phyloP scores from a whole-genome alignment of 352 stramenopile genomes.

The Phytophthora boehmeriae region DNA sequence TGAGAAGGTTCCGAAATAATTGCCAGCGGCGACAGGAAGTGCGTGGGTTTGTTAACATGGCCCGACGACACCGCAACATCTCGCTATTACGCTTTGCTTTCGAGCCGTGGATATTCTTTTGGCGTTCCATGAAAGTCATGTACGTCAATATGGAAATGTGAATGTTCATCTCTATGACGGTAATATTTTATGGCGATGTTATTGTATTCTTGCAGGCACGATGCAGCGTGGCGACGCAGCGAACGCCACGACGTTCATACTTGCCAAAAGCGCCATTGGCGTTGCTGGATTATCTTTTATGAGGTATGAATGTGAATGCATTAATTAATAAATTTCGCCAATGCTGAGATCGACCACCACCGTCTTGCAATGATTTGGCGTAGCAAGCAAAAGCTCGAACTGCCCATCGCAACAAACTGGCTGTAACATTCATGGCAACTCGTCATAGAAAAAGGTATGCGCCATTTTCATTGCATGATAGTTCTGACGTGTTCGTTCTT shows the following conservation, averaged over 20 bases:
- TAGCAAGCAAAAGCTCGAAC: conserved; percentile 40
- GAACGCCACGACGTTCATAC: conserved; percentile 19
- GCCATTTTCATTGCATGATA: too few species aligned
- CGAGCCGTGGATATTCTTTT: conserved; percentile 45
- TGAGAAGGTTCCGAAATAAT: conserved; percentile 32
- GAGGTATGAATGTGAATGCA: conserved; percentile 21
- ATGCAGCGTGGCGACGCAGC: conserved; percentile 44
- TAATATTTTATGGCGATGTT: not conserved
- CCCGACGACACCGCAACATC: conserved; percentile 20
- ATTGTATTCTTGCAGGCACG: conserved; percentile 29
- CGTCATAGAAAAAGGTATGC: conserved; percentile 46
- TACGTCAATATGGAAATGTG: conserved; percentile 14
- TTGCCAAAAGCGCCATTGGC: conserved; percentile 11
- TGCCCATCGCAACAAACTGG: conserved; percentile 25
- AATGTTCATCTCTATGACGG: too few species aligned
- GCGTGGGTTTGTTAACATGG: conserved; percentile 18
- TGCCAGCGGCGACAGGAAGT: conserved; percentile 31
- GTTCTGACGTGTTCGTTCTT: too few species aligned
- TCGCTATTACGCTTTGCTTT: conserved; percentile 42
- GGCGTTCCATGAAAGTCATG: conserved; percentile 51
- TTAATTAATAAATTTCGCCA: not conserved
- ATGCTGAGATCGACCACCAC: not conserved
- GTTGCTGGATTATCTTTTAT: conserved; percentile 34
- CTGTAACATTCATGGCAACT: conserved; percentile 36
- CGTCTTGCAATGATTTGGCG: not conserved